Evolutionary conservation across 495 filamentous ascomycete species (phyloP).

Genomic region (Hypoxylon subgilvum): DNA sequence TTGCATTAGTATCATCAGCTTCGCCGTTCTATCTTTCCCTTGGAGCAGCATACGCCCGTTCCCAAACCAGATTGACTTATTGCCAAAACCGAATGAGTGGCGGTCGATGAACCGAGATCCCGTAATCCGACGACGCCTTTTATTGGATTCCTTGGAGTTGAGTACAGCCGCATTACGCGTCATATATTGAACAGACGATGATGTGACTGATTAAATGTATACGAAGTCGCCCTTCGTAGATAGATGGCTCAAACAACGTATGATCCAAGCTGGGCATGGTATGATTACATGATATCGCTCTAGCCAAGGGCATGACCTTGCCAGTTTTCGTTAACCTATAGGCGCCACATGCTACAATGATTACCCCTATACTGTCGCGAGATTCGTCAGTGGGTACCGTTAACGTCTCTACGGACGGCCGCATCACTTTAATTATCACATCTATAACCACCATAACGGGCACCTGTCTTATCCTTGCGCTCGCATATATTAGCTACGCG

Average conservation of each 20-base stretch:
- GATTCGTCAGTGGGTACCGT: background rate
- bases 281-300: background rate
- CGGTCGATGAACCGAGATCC: background rate
- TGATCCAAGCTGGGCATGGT: background rate
- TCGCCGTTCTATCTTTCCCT: background rate
- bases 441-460: background rate
- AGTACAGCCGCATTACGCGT: constrained; percentile 2
- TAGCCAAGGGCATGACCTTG: background rate
- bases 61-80: too few species aligned
- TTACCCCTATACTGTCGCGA: background rate
- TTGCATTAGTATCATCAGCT: background rate
- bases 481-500: background rate
- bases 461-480: background rate
- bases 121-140: background rate
- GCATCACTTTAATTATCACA: background rate
- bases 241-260: background rate
- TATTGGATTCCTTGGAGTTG: background rate
- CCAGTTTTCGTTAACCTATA: background rate
- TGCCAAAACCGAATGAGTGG: too few species aligned
- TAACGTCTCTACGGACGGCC: background rate
- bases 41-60: background rate
- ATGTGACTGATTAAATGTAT: background rate
- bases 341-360: constrained; percentile 8
- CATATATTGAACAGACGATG: background rate
- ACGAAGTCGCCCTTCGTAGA: background rate